Percentiles rank a stretch among this genome's conserved stretches.
These are phyloP conservation scores for Allodekkera sacchari DNA, from an alignment of 805 yeast genomes.

Conservation along the genomic window DNA sequence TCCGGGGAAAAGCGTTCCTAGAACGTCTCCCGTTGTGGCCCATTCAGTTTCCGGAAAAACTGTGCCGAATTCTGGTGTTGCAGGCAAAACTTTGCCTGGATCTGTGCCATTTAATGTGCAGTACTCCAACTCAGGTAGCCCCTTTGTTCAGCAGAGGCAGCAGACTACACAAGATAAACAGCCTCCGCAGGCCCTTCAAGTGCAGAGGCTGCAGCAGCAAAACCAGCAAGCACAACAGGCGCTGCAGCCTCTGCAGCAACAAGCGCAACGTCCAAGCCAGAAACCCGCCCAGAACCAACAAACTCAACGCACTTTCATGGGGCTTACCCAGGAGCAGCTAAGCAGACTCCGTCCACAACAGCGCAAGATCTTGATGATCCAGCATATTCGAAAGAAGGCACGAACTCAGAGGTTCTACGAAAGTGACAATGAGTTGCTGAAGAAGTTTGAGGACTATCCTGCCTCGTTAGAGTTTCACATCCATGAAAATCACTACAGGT, in stretches of 20 bases:
- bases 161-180: conserved; percentile 15
- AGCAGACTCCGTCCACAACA: conserved; percentile 30
- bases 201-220: conserved; percentile 14
- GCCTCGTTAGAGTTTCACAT: conserved; percentile 86
- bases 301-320: conserved; percentile 13
- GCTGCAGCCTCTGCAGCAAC: conserved; percentile 10
- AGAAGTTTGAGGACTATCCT: conserved; percentile 67
- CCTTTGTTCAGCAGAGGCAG: conserved; percentile 13
- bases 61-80: neutral
- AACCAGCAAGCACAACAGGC: conserved; percentile 18
- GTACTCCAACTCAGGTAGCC: neutral
- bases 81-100: neutral
- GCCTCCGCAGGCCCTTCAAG: conserved; percentile 8
- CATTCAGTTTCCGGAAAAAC: too few relatives aligned
- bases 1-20: too few relatives aligned
- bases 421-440: conserved; percentile 62
- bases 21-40: too few relatives aligned
- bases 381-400: conserved; percentile 34
- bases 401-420: conserved; percentile 55
- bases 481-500: conserved; percentile 83
- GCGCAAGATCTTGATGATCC: conserved; percentile 33
- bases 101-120: neutral
- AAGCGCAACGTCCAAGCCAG: conserved; percentile 14
- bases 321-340: conserved; percentile 22
- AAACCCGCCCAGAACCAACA: conserved; percentile 22